Conservation (phyloP, 176 grass and related monocot genomes). For the Poa annua region DNA sequence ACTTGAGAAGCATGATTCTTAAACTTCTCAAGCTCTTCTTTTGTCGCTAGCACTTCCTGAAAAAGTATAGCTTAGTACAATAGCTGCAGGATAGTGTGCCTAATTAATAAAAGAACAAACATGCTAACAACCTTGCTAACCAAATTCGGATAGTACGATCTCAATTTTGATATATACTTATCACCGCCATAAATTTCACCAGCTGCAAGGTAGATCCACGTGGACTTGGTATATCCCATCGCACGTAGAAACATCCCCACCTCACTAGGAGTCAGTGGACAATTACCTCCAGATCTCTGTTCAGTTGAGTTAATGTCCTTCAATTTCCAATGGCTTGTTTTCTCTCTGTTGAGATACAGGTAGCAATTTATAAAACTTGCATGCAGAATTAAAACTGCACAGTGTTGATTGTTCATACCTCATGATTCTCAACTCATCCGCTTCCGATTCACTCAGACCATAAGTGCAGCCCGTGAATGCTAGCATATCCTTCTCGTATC, state of each 20-base stretch:
- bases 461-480: conserved; percentile 91
- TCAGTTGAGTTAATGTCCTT: conserved; percentile 91
- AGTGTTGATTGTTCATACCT: conserved; percentile 45
- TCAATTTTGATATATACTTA: conserved; percentile 80
- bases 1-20: conserved; percentile 75
- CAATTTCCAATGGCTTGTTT: conserved; percentile 94
- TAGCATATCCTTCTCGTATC: conserved; percentile 98
- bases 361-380: conserved; percentile 29
- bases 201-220: conserved; percentile 92
- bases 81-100: not conserved
- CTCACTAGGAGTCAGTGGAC: conserved; percentile 83
- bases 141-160: conserved; percentile 80
- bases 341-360: conserved; percentile 59
- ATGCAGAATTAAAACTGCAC: conserved; percentile 20
- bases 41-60: conserved; percentile 73
- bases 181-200: conserved; percentile 96
- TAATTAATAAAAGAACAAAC: conserved; percentile 26
- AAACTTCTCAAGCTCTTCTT: conserved; percentile 71
- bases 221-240: conserved; percentile 80
- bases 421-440: conserved; percentile 77
- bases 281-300: conserved; percentile 78
- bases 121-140: conserved; percentile 76
- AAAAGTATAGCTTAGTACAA: conserved; percentile 35
- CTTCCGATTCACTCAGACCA: conserved; percentile 70
- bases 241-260: conserved; percentile 80